These are phyloP conservation scores for Penicillium verhagenii DNA, from an alignment of 495 filamentous ascomycete species.

Conservation along the genomic window DNA sequence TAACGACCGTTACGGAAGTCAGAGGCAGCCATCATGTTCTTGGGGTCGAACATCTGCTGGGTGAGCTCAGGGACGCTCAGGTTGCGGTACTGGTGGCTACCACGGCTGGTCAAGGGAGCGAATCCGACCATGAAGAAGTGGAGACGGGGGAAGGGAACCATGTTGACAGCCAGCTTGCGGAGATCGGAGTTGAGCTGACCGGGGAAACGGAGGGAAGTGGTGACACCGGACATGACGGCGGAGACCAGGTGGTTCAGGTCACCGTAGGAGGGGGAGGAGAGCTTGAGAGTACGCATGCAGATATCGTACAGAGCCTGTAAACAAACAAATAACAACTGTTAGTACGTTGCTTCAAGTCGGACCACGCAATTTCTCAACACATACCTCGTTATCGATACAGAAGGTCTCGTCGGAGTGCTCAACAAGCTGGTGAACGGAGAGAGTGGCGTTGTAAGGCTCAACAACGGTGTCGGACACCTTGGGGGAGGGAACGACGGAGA, in stretches of 20 bases:
- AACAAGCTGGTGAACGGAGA: constrained; percentile 98
- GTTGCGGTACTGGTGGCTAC: constrained; percentile 92
- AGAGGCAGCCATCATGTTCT: constrained; percentile 99
- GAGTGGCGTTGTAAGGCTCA: constrained; percentile 99
- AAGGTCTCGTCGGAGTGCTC: constrained; percentile 99
- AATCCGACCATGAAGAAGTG: constrained; percentile 99
- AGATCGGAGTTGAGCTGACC: constrained; percentile 99
- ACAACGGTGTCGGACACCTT: constrained; percentile 99
- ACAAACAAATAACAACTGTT: too few relatives aligned
- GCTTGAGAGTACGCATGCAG: constrained; percentile 99
- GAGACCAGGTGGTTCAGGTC: constrained; percentile 99
- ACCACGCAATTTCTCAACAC: constrained; percentile 2
- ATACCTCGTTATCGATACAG: constrained; percentile 99
- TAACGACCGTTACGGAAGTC: constrained; percentile 99
- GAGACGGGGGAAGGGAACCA: constrained; percentile 99
- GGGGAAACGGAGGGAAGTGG: constrained; percentile 97
- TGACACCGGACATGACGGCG: constrained; percentile 99
- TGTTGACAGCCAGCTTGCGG: constrained; percentile 99
- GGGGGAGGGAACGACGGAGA: constrained; percentile 98
- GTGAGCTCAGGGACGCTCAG: constrained; percentile 97
- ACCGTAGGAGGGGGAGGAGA: constrained; percentile 96
- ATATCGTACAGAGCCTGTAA: constrained; percentile 93
- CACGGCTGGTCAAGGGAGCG: constrained; percentile 95
- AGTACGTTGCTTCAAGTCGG: not conserved
- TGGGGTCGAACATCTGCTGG: constrained; percentile 99